Evolutionary conservation across 225 moss, liverwort and hornwort genomes (phyloP).

Genomic region (Ulota crispa): DNA sequence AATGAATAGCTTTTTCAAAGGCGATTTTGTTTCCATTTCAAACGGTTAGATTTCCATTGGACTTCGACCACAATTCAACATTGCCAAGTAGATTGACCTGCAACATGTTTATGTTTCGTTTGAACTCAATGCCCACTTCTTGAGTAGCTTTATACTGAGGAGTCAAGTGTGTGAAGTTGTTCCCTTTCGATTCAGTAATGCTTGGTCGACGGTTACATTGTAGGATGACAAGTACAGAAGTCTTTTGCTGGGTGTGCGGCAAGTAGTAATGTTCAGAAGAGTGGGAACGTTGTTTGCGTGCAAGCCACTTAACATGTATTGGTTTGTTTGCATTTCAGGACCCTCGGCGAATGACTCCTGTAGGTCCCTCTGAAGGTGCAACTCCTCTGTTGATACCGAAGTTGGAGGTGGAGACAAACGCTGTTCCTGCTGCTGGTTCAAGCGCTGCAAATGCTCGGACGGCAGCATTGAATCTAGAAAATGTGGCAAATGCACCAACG

Average conservation of each 20-base stretch:
- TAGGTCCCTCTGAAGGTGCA: constrained; percentile 46
- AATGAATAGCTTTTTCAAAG: neutral
- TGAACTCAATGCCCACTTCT: neutral
- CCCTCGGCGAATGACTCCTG: constrained; percentile 73
- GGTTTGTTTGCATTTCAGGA: constrained; percentile 59
- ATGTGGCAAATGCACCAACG: constrained; percentile 34
- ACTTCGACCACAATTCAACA: constrained; percentile 6
- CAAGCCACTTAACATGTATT: constrained; percentile 25
- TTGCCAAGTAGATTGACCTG: neutral
- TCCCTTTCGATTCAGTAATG: neutral
- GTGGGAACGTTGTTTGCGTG: constrained; percentile 15
- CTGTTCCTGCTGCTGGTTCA: constrained; percentile 25
- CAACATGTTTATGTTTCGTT: constrained; percentile 2
- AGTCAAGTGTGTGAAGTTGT: neutral
- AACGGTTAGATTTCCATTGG: neutral
- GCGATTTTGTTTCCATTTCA: neutral
- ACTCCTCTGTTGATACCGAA: constrained; percentile 59
- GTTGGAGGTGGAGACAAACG: constrained; percentile 41
- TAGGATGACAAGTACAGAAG: neutral
- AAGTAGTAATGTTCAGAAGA: constrained; percentile 8
- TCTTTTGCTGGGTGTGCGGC: neutral
- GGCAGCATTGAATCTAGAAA: constrained; percentile 55
- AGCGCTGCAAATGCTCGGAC: constrained; percentile 33
- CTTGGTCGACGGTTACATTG: neutral
- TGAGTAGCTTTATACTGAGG: constrained; percentile 4